Base-by-base conservation (phyloP, 2,329 filamentous ascomycete genomes). In the Phaeomoniella chlamydospora region DNA sequence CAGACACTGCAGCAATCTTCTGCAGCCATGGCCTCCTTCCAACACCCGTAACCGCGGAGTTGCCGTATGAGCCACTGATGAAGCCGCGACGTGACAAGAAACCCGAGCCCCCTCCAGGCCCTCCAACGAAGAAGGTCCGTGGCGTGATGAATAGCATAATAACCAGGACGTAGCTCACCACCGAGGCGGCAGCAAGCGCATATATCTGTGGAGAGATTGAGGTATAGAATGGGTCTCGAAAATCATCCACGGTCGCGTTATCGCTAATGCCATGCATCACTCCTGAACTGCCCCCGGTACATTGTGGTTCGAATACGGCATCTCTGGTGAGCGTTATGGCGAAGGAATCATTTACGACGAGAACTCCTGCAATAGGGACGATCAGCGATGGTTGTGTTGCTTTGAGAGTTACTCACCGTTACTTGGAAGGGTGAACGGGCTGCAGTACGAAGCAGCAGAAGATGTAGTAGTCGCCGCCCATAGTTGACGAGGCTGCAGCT, bases 21-120 rank as follows among this genome's bases (percentile, higher is more conserved):
- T 98, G 90, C 39, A 98, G 65, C 84, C 87, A 94, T 4, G 90
- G 90, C 35, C 90, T 76, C 31, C 86, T 86, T 36, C 90, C 90
- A 12, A 94, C 85, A 37, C 79, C 87, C 37, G 92, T 78, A 34
- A 86, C 73, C 18, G 77, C 71, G 15, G 72, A 72, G 39, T 67
- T 66, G 10, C 62, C 73, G 11, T 78, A 77, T 3, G 83, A 83
- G 35, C 83, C 79, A 52, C 80, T 82, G 34, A 87, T 92, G 58
- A 94, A 87, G 39, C 86, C 84, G 51, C 82, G 75, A 16, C 81
- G 70, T 31, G 83, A 81, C 34, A 92, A 65, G 39, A 90, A 79
- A n/a, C 32, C 9, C 33, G 82, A 75, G 17, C 66, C 63, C 22
- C 68, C 65, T 5, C 68, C 67, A 3, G 68, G 61, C 15, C 85